phyloP scores from a whole-genome alignment of 2,329 filamentous ascomycete species.

The Cordyceps tenuipes region DNA sequence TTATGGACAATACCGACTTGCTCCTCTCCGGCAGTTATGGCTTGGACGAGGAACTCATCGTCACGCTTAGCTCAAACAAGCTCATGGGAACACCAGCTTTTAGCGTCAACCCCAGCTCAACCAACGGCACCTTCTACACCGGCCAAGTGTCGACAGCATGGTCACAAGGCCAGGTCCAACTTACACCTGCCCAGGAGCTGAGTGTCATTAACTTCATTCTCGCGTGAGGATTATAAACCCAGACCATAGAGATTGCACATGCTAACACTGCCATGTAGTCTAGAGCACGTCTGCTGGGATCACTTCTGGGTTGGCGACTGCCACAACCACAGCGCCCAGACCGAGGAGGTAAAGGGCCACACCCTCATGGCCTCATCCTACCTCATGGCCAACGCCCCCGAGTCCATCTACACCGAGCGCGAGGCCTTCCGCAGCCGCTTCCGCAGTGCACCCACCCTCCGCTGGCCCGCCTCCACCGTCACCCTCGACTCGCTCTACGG shows the following conservation, averaged over 20 bases:
- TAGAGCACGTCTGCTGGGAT: conserved; percentile 46
- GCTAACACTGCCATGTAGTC: conserved; percentile 23
- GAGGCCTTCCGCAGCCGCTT: conserved; percentile 15
- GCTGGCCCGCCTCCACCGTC: conserved; percentile 32
- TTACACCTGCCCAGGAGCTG: conserved; percentile 33
- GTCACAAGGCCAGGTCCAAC: conserved; percentile 18
- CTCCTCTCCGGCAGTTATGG: conserved; percentile 22
- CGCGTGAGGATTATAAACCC: conserved; percentile 30
- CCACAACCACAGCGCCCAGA: conserved; percentile 23
- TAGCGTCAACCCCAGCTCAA: conserved; percentile 27
- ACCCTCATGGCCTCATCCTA: conserved; percentile 36
- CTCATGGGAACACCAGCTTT: conserved; percentile 34
- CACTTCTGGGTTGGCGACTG: conserved; percentile 37
- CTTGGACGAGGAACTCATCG: conserved; percentile 30
- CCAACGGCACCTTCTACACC: conserved; percentile 15
- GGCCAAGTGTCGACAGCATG: conserved; percentile 15
- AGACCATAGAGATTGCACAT: neutral
- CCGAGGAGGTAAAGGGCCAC: conserved; percentile 30
- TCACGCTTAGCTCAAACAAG: conserved; percentile 35
- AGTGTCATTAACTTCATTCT: conserved; percentile 46
- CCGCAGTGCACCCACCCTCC: conserved; percentile 20
- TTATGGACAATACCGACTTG: conserved; percentile 1
- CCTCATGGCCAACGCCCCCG: conserved; percentile 32
- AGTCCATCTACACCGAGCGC: conserved; percentile 24
- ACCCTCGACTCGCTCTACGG: conserved; percentile 35